Conservation (phyloP, 352 stramenopile genomes). For the Bremia lactucae region DNA sequence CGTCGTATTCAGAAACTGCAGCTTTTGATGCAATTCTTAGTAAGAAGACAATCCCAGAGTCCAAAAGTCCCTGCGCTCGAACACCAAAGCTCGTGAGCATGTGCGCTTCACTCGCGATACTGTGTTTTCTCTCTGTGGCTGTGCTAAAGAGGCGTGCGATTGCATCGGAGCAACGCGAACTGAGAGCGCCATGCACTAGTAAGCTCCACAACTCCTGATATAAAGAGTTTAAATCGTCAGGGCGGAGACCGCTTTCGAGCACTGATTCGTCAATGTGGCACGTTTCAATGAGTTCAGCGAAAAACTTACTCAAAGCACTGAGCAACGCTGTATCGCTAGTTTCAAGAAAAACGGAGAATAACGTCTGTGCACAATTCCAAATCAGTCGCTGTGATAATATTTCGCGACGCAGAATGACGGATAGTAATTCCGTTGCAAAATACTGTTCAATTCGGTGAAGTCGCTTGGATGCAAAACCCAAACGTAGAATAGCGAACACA, state of each 20-base stretch:
- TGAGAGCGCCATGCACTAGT: conserved; percentile 32
- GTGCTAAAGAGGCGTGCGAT: conserved; percentile 45
- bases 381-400: conserved; percentile 38
- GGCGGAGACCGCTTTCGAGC: conserved; percentile 8
- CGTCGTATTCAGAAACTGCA: conserved; percentile 7
- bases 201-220: conserved; percentile 40
- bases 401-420: conserved; percentile 44
- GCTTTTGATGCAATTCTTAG: conserved; percentile 52
- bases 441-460: conserved; percentile 45
- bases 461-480: conserved; percentile 15
- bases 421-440: conserved; percentile 55
- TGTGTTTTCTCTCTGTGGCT: conserved; percentile 7
- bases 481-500: conserved; percentile 33
- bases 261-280: conserved; percentile 33
- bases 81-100: conserved; percentile 63
- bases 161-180: conserved; percentile 16
- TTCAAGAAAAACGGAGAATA: conserved; percentile 34
- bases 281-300: conserved; percentile 47
- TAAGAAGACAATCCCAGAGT: conserved; percentile 52
- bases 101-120: conserved; percentile 23
- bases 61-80: conserved; percentile 47
- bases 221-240: conserved; percentile 5
- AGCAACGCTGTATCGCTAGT: conserved; percentile 31
- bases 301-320: conserved; percentile 50
- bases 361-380: conserved; percentile 33